Evolutionary conservation across 2,329 filamentous ascomycete species (phyloP).

Genomic region (Xylaria arbuscula): DNA sequence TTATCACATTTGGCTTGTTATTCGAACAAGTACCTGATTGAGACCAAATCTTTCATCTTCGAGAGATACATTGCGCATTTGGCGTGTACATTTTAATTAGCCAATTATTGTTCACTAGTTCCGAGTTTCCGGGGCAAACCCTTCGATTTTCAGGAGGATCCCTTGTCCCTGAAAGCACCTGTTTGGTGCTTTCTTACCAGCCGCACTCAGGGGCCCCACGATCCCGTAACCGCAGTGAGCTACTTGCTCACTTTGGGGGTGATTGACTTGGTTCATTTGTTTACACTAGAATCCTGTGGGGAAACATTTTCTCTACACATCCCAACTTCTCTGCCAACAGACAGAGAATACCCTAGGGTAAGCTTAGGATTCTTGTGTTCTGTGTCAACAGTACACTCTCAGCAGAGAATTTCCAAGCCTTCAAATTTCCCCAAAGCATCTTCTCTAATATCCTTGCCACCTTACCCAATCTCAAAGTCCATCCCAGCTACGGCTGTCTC

Average conservation of each 20-base stretch:
- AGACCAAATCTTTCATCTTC: background rate
- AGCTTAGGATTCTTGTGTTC: background rate
- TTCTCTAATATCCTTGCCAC: background rate
- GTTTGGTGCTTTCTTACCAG: slow-evolving; percentile 8
- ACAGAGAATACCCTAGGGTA: background rate
- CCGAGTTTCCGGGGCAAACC: background rate
- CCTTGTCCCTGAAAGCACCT: background rate
- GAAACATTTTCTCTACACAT: background rate
- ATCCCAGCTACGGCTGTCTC: background rate
- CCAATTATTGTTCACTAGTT: background rate
- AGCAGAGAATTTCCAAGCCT: background rate
- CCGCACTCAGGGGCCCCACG: background rate
- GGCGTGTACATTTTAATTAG: background rate
- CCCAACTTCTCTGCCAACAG: background rate
- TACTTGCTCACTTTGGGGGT: background rate
- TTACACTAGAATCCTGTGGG: background rate
- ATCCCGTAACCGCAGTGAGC: slow-evolving; percentile 6
- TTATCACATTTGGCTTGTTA: background rate
- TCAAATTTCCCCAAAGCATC: background rate
- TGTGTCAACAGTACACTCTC: background rate
- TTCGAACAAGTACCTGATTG: slow-evolving; percentile 1
- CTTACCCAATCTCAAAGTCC: background rate
- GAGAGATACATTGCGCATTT: background rate
- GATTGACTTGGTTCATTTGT: slow-evolving; percentile 3
- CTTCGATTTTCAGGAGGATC: background rate